Conservation (phyloP, 2,329 filamentous ascomycete species). For the Epichloe elymi region DNA sequence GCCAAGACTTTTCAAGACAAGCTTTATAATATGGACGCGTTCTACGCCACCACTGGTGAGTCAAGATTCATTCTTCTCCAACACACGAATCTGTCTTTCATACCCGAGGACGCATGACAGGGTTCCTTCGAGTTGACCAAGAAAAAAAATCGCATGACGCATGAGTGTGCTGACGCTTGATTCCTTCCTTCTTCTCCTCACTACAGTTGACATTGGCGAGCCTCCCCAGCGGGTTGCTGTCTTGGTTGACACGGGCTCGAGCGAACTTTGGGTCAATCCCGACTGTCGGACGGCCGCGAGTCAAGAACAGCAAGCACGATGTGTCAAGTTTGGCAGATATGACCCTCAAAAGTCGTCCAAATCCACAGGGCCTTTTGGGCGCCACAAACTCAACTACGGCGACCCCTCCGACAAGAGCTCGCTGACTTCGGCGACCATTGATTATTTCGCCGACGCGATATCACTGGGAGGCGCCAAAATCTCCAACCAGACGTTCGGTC, state of each 20-base stretch:
- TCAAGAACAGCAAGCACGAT: slow-evolving; percentile 20
- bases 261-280: slow-evolving; percentile 43
- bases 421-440: slow-evolving; percentile 26
- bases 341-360: slow-evolving; percentile 27
- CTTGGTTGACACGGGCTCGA: slow-evolving; percentile 38
- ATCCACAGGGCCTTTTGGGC: slow-evolving; percentile 22
- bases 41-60: slow-evolving; percentile 26
- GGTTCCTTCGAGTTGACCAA: background rate
- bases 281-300: slow-evolving; percentile 28
- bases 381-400: slow-evolving; percentile 26
- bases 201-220: slow-evolving; percentile 28
- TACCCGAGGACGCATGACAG: no score
- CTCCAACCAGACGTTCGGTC: slow-evolving; percentile 35
- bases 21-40: slow-evolving; percentile 24
- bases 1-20: slow-evolving; percentile 16
- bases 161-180: background rate
- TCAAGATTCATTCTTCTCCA: background rate
- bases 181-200: background rate
- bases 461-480: slow-evolving; percentile 30
- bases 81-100: background rate
- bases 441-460: slow-evolving; percentile 33
- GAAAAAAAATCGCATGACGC: background rate
- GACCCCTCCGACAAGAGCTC: slow-evolving; percentile 22
- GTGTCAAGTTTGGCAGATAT: slow-evolving; percentile 29
- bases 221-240: slow-evolving; percentile 31